phyloP scores from a whole-genome alignment of 169 alveolate species.

The Cytauxzoon felis region DNA sequence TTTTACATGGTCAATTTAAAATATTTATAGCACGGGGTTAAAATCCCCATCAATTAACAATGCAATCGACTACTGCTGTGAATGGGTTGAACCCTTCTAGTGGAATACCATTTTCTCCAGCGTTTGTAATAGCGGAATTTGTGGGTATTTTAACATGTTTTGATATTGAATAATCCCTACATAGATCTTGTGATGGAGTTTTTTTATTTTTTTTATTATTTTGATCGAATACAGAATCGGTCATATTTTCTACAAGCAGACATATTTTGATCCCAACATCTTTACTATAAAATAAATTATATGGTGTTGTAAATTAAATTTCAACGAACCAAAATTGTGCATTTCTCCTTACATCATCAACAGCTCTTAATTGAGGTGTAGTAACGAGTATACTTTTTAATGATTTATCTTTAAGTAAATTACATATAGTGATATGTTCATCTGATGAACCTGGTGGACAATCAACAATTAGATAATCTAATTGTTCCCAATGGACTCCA shows the following conservation, averaged over 20 bases:
- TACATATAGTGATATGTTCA: slow-evolving; percentile 92
- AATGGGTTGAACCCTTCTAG: background rate
- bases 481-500: slow-evolving; percentile 96
- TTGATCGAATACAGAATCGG: slow-evolving; percentile 70
- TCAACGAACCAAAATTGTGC: slow-evolving; percentile 61
- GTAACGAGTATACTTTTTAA: slow-evolving; percentile 82
- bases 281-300: slow-evolving; percentile 37
- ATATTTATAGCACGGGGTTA: no score
- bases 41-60: no score
- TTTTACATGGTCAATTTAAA: no score
- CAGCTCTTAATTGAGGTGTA: slow-evolving; percentile 70
- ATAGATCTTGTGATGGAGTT: slow-evolving; percentile 9
- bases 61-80: background rate
- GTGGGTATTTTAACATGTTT: slow-evolving; percentile 15
- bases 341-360: slow-evolving; percentile 62
- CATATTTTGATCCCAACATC: slow-evolving; percentile 84
- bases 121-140: slow-evolving; percentile 29
- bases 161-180: slow-evolving; percentile 21
- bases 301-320: background rate
- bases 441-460: slow-evolving; percentile 99
- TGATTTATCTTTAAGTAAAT: slow-evolving; percentile 79
- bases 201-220: background rate
- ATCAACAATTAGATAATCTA: slow-evolving; percentile 94
- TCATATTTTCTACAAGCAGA: slow-evolving; percentile 98
- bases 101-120: slow-evolving; percentile 52